A percentile compares a stretch with the other conserved stretches of the same genome.
Conservation (phyloP, 345 rosid species). For the Physaria fendleri region DNA sequence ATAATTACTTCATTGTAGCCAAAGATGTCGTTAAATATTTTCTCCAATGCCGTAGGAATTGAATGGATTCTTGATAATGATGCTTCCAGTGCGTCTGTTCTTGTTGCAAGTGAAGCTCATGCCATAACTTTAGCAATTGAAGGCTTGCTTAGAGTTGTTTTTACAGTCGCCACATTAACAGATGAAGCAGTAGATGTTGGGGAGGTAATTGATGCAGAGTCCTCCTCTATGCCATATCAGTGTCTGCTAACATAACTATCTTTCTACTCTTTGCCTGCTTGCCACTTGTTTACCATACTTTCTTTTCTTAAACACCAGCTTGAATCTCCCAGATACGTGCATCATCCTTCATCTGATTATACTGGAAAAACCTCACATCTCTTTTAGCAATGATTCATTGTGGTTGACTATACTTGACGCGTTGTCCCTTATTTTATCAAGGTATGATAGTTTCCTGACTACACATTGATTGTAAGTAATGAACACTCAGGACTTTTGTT, state of each 20-base stretch:
- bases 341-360: constrained; percentile 47
- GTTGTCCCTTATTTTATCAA: constrained; percentile 79
- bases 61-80: constrained; percentile 99
- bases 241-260: too few relatives aligned
- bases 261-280: constrained; percentile 1
- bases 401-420: constrained; percentile 98
- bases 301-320: constrained; percentile 49
- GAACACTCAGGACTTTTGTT: constrained; percentile 11
- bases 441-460: constrained; percentile 41
- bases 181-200: constrained; percentile 93
- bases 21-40: not conserved
- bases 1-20: not conserved
- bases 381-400: constrained; percentile 84
- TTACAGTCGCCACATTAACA: constrained; percentile 91
- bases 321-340: constrained; percentile 81
- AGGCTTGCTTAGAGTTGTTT: constrained; percentile 86
- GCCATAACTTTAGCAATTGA: constrained; percentile 91
- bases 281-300: constrained; percentile 13
- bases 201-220: constrained; percentile 50
- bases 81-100: constrained; percentile 90
- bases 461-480: constrained; percentile 5
- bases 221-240: constrained; percentile 20
- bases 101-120: constrained; percentile 99
- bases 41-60: constrained; percentile 48
- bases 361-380: constrained; percentile 65